Percentiles rank a stretch among this genome's conserved stretches.
Evolutionary conservation across 352 stramenopile species (phyloP).

Genomic region (Phytophthora meadii): DNA sequence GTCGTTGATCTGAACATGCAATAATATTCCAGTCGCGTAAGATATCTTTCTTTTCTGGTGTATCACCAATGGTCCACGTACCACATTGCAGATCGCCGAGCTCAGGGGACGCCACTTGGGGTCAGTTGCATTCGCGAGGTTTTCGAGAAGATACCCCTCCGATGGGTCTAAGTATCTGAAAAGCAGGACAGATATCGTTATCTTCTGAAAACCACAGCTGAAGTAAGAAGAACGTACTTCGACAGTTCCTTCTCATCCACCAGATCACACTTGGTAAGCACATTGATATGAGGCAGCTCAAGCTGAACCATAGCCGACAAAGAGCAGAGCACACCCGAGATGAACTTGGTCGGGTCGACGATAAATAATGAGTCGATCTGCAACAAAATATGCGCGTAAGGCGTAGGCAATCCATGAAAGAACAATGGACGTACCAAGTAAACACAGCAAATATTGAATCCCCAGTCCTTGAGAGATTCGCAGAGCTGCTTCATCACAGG

Average conservation of each 20-base stretch:
- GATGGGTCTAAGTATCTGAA: constrained; percentile 81
- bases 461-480: constrained; percentile 84
- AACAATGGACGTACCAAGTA: constrained; percentile 67
- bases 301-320: constrained; percentile 98
- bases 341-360: constrained; percentile 97
- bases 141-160: constrained; percentile 85
- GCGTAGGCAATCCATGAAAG: background rate
- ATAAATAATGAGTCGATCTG: constrained; percentile 95
- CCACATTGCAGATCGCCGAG: constrained; percentile 87
- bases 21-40: constrained; percentile 8
- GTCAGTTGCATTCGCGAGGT: constrained; percentile 78
- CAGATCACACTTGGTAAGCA: constrained; percentile 93
- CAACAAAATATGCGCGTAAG: constrained; percentile 3
- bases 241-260: constrained; percentile 90
- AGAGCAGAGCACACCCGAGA: constrained; percentile 96
- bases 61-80: constrained; percentile 37
- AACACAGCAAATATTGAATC: constrained; percentile 89
- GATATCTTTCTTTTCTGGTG: constrained; percentile 8
- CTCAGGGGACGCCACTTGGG: constrained; percentile 87
- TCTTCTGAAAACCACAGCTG: constrained; percentile 9
- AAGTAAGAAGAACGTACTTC: constrained; percentile 55
- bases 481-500: constrained; percentile 92
- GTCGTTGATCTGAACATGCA: constrained; percentile 86
- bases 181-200: constrained; percentile 5
- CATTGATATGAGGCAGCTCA: constrained; percentile 96